Evolutionary conservation across 495 filamentous ascomycete species (phyloP).

Genomic region (Penicillium paxilli): DNA sequence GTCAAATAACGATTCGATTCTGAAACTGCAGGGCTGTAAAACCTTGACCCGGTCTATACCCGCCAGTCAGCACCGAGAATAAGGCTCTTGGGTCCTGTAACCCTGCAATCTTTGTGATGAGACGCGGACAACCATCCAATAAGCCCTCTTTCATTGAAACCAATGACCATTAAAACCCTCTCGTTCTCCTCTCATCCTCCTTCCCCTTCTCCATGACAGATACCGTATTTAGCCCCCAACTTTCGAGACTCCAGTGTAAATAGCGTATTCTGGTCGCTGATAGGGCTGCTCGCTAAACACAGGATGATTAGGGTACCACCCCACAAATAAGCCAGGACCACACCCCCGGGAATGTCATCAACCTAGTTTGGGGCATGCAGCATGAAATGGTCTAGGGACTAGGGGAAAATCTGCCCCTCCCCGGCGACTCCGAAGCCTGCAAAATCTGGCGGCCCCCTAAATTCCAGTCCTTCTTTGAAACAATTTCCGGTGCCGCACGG

Average conservation of each 20-base stretch:
- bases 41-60: background rate
- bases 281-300: constrained; percentile 5
- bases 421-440: constrained; percentile 1
- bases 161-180: background rate
- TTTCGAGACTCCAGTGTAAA: background rate
- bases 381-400: too few species aligned
- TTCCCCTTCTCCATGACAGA: background rate
- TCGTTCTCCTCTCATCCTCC: background rate
- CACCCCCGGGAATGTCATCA: constrained; percentile 11
- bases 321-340: constrained; percentile 14
- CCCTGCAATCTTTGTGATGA: constrained; percentile 9
- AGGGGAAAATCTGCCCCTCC: background rate
- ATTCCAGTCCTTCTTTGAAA: background rate
- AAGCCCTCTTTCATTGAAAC: background rate
- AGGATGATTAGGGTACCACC: constrained; percentile 20
- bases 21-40: constrained; percentile 2
- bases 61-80: constrained; percentile 14
- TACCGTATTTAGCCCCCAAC: background rate
- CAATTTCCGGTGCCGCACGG: background rate
- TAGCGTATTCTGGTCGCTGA: background rate
- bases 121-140: constrained; percentile 4
- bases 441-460: background rate
- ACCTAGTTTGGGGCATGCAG: background rate
- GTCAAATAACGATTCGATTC: background rate
- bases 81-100: background rate